Evolutionary conservation across 306 rosid species (phyloP).

Genomic region (Casuarina glauca): DNA sequence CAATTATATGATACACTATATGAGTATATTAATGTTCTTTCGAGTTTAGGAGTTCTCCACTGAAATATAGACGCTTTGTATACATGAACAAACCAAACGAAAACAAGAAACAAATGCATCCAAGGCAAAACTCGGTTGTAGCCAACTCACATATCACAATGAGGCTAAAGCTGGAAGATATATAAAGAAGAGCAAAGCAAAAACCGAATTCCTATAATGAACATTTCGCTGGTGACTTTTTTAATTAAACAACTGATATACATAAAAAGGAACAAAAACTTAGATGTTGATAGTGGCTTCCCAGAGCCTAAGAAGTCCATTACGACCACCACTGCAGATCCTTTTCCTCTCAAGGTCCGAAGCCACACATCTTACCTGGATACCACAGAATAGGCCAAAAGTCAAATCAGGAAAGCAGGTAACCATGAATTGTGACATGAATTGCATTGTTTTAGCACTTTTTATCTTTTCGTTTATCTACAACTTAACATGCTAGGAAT

Average conservation of each 20-base stretch:
- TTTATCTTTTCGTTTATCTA: too few relatives aligned
- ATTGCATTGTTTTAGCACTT: not conserved
- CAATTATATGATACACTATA: not conserved
- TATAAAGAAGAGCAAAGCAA: not conserved
- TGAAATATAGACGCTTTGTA: not conserved
- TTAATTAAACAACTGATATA: constrained; percentile 7
- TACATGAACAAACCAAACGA: not conserved
- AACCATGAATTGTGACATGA: not conserved
- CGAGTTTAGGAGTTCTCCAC: constrained; percentile 29
- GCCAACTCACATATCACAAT: not conserved
- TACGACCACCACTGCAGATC: constrained; percentile 97
- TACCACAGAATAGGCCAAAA: constrained; percentile 23
- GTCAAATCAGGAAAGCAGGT: constrained; percentile 18
- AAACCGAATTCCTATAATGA: not conserved
- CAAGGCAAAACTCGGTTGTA: not conserved
- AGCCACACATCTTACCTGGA: constrained; percentile 79
- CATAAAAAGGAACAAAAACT: constrained; percentile 18
- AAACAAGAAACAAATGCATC: not conserved
- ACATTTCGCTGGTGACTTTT: not conserved
- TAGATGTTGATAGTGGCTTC: constrained; percentile 96
- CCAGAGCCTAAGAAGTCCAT: constrained; percentile 93
- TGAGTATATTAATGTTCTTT: not conserved
- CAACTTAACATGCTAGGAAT: too few relatives aligned
- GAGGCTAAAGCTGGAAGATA: not conserved
- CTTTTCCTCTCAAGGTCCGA: constrained; percentile 96